Conservation (phyloP, 1,284 basidiomycete genomes). For the Sanguinoderma infundibulare region DNA sequence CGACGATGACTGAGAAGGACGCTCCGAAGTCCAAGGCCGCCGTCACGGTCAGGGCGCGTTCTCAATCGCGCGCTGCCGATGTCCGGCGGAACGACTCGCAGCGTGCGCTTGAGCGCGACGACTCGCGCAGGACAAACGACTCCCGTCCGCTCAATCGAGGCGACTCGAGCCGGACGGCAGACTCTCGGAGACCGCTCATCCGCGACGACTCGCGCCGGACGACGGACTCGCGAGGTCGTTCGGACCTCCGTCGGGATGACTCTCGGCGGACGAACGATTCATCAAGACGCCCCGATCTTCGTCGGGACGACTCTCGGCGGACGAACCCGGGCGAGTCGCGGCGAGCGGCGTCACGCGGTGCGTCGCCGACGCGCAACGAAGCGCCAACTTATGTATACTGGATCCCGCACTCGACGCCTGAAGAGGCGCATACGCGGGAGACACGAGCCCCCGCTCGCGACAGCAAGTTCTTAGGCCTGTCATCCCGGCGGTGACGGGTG, state of each 20-base stretch:
- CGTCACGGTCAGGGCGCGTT: constrained; percentile 19
- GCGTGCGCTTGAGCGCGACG: constrained; percentile 25
- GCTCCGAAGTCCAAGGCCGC: background rate
- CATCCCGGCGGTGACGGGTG: constrained; percentile 49
- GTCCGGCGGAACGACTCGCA: constrained; percentile 27
- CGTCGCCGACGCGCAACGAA: constrained; percentile 36
- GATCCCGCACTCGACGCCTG: constrained; percentile 40
- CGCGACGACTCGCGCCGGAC: constrained; percentile 21
- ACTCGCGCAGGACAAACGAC: constrained; percentile 23
- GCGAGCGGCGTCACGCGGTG: constrained; percentile 20
- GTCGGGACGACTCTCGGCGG: constrained; percentile 20
- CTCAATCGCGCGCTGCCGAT: constrained; percentile 22
- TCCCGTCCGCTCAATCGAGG: constrained; percentile 18
- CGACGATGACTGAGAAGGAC: constrained; percentile 19
- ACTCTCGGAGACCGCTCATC: constrained; percentile 10
- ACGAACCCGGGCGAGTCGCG: constrained; percentile 18
- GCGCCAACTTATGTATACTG: constrained; percentile 41
- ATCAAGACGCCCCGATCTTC: constrained; percentile 12
- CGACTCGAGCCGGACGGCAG: constrained; percentile 17
- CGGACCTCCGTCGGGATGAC: constrained; percentile 21
- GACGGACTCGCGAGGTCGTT: constrained; percentile 15
- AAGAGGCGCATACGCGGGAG: constrained; percentile 38
- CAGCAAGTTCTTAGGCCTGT: constrained; percentile 46
- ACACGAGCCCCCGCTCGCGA: constrained; percentile 28
- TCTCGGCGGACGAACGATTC: constrained; percentile 18